Base-by-base conservation (phyloP, 352 stramenopile genomes). In the Phytophthora sp. region DNA sequence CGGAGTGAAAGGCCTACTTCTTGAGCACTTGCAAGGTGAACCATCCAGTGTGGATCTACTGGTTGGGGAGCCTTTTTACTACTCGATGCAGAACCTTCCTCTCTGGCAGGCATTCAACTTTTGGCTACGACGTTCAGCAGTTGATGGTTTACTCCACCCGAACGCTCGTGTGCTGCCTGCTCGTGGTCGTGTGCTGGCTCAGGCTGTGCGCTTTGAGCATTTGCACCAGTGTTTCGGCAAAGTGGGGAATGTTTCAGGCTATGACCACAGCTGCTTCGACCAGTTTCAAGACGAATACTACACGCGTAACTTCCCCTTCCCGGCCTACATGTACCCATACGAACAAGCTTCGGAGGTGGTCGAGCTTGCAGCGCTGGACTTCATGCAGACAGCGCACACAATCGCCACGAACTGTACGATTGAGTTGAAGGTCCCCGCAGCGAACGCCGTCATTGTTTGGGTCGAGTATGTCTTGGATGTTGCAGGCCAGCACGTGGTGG, bases 31-130 rank as follows among this genome's bases (percentile, higher is more conserved):
- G 9, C 73, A 87, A 49, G 70, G 69, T 33, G 73, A 86, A 56
- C 64, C 69, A 49, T 60, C 74, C 2, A 68, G 64, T 4, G 78
- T 81, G 6, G 79, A 92, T 54, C 50, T 94, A 45, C 71, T 94
- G 1, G 72, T 92, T 11, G 82, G 77, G 3, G 86, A 94, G 52
- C 80, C 82, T 1, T 94, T 94, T 55, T 94, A 91, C 79, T 94
- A 94, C 66, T 83, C 84, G 47, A 94, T 94, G 86, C 86, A 94
- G 71, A 94, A 93, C 58, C 69, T 94, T 9, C 82, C 84, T 29
- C 69, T 93, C 0, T 94, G 86, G 86, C 80, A 92, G 45, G 82
- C 84, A 23, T 81, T 91, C 63, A 94, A 94, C 82, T 94, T 91
- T 51, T 94, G 86, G 86, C 66, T 92, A 12, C 82, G 84, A 9